Percentiles rank a stretch among this genome's conserved stretches.
phyloP scores from a whole-genome alignment of 2,329 filamentous ascomycete genomes.

The Fusarium sp. region DNA sequence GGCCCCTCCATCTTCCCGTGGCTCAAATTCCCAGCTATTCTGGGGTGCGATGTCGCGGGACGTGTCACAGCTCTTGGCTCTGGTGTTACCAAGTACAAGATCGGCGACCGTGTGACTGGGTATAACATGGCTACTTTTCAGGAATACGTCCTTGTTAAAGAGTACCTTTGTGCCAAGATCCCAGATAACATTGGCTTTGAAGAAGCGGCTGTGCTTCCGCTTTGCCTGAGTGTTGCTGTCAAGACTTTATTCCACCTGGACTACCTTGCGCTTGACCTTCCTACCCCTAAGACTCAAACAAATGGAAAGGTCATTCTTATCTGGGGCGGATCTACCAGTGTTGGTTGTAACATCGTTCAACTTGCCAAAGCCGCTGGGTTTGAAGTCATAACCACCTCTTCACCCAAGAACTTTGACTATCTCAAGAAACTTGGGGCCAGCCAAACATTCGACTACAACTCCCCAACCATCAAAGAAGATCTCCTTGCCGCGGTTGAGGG shows the following conservation, averaged over 20 bases:
- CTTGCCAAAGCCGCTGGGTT: constrained; percentile 21
- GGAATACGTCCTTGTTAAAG: constrained; percentile 9
- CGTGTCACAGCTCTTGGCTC: constrained; percentile 3
- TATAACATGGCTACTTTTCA: constrained; percentile 10
- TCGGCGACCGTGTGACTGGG: constrained; percentile 2
- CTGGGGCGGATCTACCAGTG: constrained; percentile 25
- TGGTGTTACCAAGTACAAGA: background rate
- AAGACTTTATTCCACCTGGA: constrained; percentile 20
- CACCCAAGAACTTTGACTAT: constrained; percentile 19
- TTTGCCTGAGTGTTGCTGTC: constrained; percentile 17
- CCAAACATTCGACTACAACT: constrained; percentile 8
- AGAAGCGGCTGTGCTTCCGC: constrained; percentile 5
- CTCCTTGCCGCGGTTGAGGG: background rate
- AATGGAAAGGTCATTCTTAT: constrained; percentile 8
- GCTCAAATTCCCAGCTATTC: constrained; percentile 23
- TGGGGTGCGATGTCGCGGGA: constrained; percentile 19
- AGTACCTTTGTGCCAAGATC: constrained; percentile 1
- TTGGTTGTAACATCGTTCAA: constrained; percentile 14
- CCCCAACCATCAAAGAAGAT: background rate
- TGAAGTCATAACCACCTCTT: constrained; percentile 16
- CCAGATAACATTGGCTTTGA: background rate
- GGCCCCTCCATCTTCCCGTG: constrained; percentile 13
- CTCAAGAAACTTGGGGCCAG: constrained; percentile 19
- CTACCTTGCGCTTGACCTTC: constrained; percentile 13
- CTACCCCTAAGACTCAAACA: background rate